Conservation (phyloP, 2,329 filamentous ascomycete genomes). For the Sarocladium brachiariae region DNA sequence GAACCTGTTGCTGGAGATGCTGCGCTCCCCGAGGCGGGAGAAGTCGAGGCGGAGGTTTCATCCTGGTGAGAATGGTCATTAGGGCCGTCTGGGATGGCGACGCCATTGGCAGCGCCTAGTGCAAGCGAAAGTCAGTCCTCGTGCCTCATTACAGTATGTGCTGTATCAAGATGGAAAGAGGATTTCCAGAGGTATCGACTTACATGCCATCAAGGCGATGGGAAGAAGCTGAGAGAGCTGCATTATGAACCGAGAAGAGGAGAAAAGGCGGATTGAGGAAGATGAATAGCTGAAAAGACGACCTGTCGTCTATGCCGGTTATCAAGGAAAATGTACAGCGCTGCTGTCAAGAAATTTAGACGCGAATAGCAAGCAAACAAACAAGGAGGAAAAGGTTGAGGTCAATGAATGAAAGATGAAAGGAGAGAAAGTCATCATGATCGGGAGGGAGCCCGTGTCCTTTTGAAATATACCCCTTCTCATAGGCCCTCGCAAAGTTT, state of each 20-base stretch:
- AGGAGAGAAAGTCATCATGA: not conserved
- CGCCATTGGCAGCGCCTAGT: not conserved
- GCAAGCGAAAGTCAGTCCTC: not conserved
- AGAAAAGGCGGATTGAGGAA: not conserved
- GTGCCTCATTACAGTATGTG: not conserved
- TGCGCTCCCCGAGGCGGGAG: not conserved
- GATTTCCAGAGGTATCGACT: not conserved
- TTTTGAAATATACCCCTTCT: not conserved
- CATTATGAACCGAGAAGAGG: conserved; percentile 1
- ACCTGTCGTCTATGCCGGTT: conserved; percentile 10
- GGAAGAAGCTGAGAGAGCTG: conserved; percentile 5
- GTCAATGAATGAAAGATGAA: not conserved
- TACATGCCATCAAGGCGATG: conserved; percentile 7
- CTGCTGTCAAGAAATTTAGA: conserved; percentile 4
- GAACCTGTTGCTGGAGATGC: not conserved
- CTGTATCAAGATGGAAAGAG: not conserved
- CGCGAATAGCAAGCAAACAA: not conserved
- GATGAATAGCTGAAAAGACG: not conserved
- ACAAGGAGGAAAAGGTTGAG: not conserved
- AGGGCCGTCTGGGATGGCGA: not conserved
- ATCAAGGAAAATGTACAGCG: not conserved
- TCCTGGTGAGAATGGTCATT: not conserved
- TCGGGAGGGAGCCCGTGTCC: not conserved
- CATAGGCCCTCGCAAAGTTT: not conserved
- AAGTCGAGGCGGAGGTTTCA: not conserved